Base-by-base conservation (phyloP, 257 asterid genomes). In the Fraxinus quadrangulata region DNA sequence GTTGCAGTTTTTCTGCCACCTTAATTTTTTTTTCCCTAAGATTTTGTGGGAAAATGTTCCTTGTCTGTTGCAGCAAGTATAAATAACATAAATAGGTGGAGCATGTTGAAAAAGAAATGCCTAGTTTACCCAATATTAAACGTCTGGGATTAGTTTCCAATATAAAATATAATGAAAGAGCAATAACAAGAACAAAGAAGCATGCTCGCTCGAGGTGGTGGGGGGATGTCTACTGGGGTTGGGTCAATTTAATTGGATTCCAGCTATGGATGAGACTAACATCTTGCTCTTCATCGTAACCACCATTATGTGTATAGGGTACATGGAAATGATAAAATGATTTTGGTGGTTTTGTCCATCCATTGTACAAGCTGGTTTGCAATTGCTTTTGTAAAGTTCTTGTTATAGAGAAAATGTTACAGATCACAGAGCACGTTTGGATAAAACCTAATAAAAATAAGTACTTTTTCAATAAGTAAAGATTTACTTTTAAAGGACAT, bases 1-100 rank as follows among this genome's bases (percentile, higher is more conserved):
- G 97, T 81, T 86, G 49, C 73, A 31, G 63, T 77, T 69, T 71
- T 24, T 34, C 23, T 47, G 9, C 19, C 19, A 10, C 74, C 51
- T 31, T 47, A 14, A 47, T 19, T 65, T 40, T 56, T 26, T 56
- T 69, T 76, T 75, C 24, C 42, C 11, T 24, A 71, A 21, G 31
- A 47, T 71, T 14, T 77, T 10, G 13, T 65, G 30, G 39, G 23
- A 23, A 70, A 56, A 6, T 56, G 2, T 56, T 56, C 59, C 21
- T 47, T 47, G 59, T 26, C 12, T 56, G 66, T 56, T 56, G 24
- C 66, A 56, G 66, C 21, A 7, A 56, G 12, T 5, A 56, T 19
- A n/a, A 56, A 56, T 56, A 56, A 56, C 66, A n/a, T 14, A 56
- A 56, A 56, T n/a, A 19, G 26, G 66, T 7, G 12, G 66, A 56